phyloP scores from a whole-genome alignment of 2,329 filamentous ascomycete genomes.

The Lachnellula hyalina region DNA sequence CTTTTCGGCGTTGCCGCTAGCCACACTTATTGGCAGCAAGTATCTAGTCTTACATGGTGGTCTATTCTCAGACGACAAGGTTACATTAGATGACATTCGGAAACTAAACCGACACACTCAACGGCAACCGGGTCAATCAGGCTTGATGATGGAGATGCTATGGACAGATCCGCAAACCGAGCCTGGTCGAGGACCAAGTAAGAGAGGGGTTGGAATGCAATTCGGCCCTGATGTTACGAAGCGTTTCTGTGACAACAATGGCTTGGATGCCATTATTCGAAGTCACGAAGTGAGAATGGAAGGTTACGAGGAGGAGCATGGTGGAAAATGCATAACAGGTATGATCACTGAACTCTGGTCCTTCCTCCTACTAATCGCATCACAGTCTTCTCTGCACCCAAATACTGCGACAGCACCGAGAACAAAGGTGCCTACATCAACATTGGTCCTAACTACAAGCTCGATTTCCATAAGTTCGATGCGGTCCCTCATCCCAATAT shows the following conservation, averaged over 20 bases:
- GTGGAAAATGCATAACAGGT: slow-evolving; percentile 91
- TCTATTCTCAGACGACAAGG: slow-evolving; percentile 90
- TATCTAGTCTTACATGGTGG: slow-evolving; percentile 92
- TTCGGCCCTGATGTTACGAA: slow-evolving; percentile 97
- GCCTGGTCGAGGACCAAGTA: slow-evolving; percentile 86
- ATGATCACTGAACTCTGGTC: slow-evolving; percentile 29
- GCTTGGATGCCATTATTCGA: slow-evolving; percentile 88
- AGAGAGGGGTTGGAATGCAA: slow-evolving; percentile 92
- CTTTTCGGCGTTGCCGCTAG: slow-evolving; percentile 88
- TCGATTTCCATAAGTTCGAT: slow-evolving; percentile 89
- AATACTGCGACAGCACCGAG: slow-evolving; percentile 95
- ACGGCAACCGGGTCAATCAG: slow-evolving; percentile 85
- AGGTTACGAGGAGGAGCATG: slow-evolving; percentile 97
- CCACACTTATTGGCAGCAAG: slow-evolving; percentile 85
- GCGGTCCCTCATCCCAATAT: slow-evolving; percentile 95
- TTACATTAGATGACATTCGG: slow-evolving; percentile 87
- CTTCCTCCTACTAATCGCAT: slow-evolving; percentile 12
- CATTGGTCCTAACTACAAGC: slow-evolving; percentile 84
- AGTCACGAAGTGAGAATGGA: slow-evolving; percentile 99
- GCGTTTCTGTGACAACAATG: slow-evolving; percentile 93
- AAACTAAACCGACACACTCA: slow-evolving; percentile 89
- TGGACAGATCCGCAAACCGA: slow-evolving; percentile 94
- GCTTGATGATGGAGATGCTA: slow-evolving; percentile 99
- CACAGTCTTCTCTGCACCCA: slow-evolving; percentile 89
- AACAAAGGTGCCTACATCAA: slow-evolving; percentile 99